A percentile compares a stretch with the other conserved stretches of the same genome.
Conservation (phyloP, 441 rosid genomes). For the Gossypium davidsonii region DNA sequence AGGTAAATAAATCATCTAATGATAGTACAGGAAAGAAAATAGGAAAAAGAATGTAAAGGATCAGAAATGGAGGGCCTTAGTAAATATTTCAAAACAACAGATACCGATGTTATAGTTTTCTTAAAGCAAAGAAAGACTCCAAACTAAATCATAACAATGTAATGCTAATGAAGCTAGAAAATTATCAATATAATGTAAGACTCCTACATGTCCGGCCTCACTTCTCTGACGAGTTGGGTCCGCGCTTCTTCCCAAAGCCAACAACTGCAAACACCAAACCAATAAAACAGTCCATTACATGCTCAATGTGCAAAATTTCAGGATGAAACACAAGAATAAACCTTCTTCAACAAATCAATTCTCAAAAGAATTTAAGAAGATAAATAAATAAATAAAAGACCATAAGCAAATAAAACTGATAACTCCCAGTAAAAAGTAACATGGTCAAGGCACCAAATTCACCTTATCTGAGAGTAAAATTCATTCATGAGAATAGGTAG, state of each 20-base stretch:
- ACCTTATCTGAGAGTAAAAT: background rate
- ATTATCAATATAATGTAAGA: background rate
- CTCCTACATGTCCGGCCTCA: conserved; percentile 7
- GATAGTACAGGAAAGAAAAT: background rate
- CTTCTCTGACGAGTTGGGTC: conserved; percentile 59
- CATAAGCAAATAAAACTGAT: background rate
- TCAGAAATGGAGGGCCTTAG: background rate
- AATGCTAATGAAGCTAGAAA: background rate
- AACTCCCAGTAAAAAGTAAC: background rate
- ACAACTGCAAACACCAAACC: conserved; percentile 31
- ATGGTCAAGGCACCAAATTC: background rate
- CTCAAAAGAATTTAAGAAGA: background rate
- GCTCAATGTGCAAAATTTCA: background rate
- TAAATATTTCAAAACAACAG: background rate
- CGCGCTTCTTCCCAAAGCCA: conserved; percentile 59
- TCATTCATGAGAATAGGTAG: background rate
- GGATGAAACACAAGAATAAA: background rate
- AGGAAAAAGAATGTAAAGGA: background rate
- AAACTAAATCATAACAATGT: background rate
- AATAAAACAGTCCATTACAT: background rate
- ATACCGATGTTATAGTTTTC: background rate
- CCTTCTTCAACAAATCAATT: background rate
- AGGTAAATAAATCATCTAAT: background rate
- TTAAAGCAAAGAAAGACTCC: background rate
- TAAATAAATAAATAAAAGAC: background rate